Evolutionary conservation across 2,329 filamentous ascomycete genomes (phyloP), one percentile per base, ranked within the genome.

Genomic region (Calycina marina): DNA sequence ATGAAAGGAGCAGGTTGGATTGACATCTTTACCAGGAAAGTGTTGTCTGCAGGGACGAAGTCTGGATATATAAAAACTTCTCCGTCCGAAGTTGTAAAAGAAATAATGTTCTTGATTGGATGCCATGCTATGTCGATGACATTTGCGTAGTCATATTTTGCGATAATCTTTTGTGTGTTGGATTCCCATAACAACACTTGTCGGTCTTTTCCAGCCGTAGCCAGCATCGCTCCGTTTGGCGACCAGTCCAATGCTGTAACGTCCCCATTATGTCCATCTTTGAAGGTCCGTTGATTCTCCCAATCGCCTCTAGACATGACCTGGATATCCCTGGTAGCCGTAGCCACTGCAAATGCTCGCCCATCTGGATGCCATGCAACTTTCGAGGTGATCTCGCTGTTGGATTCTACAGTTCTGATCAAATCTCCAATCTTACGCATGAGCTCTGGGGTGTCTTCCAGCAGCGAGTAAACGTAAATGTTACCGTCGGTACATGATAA

Each of bases 361-460:
- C 90, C 88, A 52, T 96, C 88, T 0, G 92, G 92, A 57, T 96
- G 90, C 90, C 90, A 98, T 1, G 74, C 70, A 4, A 78, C 74
- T 48, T 69, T 69, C 4, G 83, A 77, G 41, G 77, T 85, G 4
- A 72, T 67, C 39, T 92, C 81, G 2, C 76, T 69, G 27, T 90
- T 83, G 1, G 73, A 68, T 36, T 94, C 86, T 3, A 88, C 56
- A 12, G 69, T 69, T 39, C 75, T 77, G 44, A 96, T 90, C 43
- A 94, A 61, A 1, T 85, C 86, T 47, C 93, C 85, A 6, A 98
- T 64, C 53, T 82, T 85, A 42, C 74, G 76, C 32, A 93, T 67
- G 37, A 96, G 62, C 49, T 85, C 74, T 1, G 88, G 86, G 45
- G 85, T 70, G 13, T 85, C 77, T 1, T 76, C 69, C 5, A 69